Conservation (phyloP, 169 alveolate genomes). For the Plasmodium sp. region DNA sequence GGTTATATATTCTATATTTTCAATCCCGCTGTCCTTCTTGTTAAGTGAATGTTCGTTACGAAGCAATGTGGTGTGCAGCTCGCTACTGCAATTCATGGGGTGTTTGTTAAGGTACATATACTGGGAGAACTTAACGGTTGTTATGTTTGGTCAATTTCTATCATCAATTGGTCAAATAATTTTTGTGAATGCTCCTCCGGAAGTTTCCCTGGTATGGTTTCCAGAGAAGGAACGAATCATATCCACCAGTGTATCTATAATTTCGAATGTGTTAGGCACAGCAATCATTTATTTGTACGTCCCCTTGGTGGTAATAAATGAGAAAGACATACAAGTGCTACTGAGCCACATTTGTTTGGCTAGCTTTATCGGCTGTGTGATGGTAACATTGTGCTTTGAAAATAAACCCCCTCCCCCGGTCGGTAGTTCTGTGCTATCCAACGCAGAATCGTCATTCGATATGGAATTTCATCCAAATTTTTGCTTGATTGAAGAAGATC, state of each 20-base stretch:
- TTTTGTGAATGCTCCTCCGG: constrained; percentile 66
- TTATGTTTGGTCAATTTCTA: constrained; percentile 50
- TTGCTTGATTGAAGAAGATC: neutral
- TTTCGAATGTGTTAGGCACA: constrained; percentile 51
- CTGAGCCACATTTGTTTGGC: constrained; percentile 6
- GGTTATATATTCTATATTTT: constrained; percentile 32
- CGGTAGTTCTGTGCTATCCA: neutral
- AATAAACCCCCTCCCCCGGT: neutral
- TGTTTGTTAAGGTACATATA: constrained; percentile 26
- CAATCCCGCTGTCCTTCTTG: constrained; percentile 41
- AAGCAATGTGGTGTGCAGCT: constrained; percentile 29
- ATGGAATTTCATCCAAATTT: neutral
- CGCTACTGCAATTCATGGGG: constrained; percentile 30
- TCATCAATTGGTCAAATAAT: constrained; percentile 53
- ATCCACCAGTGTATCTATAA: constrained; percentile 28
- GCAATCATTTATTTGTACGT: constrained; percentile 49
- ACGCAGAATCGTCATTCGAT: neutral
- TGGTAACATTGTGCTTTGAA: constrained; percentile 20
- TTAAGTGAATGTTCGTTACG: constrained; percentile 42
- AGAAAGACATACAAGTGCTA: constrained; percentile 9
- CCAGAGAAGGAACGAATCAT: constrained; percentile 41
- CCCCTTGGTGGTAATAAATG: constrained; percentile 32
- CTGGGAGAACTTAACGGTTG: constrained; percentile 27
- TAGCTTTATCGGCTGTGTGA: constrained; percentile 17
- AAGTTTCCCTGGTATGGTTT: constrained; percentile 50